Conservation (phyloP, 257 asterid species). For the Datura wrightii region DNA sequence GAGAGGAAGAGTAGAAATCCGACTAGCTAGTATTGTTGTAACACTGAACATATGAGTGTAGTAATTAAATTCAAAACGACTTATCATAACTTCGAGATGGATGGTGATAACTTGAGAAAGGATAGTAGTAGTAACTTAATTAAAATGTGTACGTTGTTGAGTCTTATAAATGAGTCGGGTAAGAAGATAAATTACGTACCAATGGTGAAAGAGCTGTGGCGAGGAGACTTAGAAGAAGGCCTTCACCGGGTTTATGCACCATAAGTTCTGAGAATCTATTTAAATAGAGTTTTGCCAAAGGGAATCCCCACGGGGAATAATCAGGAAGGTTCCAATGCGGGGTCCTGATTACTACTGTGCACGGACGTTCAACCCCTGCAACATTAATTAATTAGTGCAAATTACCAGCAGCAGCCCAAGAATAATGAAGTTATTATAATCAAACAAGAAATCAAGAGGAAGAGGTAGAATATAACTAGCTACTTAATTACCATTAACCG, state of each 20-base stretch:
- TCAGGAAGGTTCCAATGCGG: constrained; percentile 60
- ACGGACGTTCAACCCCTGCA: constrained; percentile 54
- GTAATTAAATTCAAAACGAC: no score
- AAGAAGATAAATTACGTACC: constrained; percentile 36
- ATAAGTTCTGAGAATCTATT: constrained; percentile 58
- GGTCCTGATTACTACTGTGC: constrained; percentile 54
- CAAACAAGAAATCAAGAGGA: no score
- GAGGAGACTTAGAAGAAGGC: constrained; percentile 44
- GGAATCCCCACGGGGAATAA: constrained; percentile 53
- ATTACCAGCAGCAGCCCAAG: no score
- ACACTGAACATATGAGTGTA: not conserved
- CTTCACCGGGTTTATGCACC: constrained; percentile 59
- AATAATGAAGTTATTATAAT: no score
- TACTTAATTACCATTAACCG: constrained; percentile 35
- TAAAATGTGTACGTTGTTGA: no score
- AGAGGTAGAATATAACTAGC: no score
- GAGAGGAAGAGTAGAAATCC: not conserved
- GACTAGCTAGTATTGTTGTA: not conserved
- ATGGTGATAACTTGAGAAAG: not conserved
- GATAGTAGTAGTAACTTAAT: not conserved
- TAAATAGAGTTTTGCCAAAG: constrained; percentile 43
- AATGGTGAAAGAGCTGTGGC: constrained; percentile 56
- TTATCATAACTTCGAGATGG: not conserved
- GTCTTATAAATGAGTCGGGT: no score
- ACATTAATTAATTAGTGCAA: no score